These are phyloP conservation scores for Phoma sp. DNA, from an alignment of 2,329 filamentous ascomycete genomes.

Conservation along the genomic window DNA sequence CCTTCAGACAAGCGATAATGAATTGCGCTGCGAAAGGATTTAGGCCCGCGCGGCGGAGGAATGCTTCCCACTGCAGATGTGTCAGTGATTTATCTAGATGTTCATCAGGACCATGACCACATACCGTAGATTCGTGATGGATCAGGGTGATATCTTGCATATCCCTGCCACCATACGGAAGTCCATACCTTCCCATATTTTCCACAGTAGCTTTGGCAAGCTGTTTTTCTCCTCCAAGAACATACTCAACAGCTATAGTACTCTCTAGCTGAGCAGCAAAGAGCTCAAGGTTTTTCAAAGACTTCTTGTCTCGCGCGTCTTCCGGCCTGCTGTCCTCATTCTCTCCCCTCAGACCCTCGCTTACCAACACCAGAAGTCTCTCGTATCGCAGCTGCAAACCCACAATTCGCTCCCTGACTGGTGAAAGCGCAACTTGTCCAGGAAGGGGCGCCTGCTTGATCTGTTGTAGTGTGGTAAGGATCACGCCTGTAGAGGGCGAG, in stretches of 20 bases:
- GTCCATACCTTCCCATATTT: slow-evolving; percentile 44
- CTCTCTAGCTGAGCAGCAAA: slow-evolving; percentile 54
- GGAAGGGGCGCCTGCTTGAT: slow-evolving; percentile 75
- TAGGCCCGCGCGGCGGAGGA: slow-evolving; percentile 68
- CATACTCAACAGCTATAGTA: slow-evolving; percentile 47
- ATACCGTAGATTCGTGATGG: slow-evolving; percentile 62
- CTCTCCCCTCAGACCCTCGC: slow-evolving; percentile 47
- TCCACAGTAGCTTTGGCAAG: slow-evolving; percentile 43
- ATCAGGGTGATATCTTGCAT: slow-evolving; percentile 48
- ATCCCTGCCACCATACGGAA: slow-evolving; percentile 34
- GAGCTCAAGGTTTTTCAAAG: slow-evolving; percentile 57
- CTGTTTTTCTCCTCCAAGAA: slow-evolving; percentile 51
- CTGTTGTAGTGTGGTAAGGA: slow-evolving; percentile 74
- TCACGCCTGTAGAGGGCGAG: slow-evolving; percentile 70
- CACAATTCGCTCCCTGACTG: slow-evolving; percentile 61
- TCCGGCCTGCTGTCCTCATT: slow-evolving; percentile 29
- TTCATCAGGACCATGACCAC: neutral
- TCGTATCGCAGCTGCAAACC: slow-evolving; percentile 67
- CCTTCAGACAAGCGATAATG: slow-evolving; percentile 55
- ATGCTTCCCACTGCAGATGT: slow-evolving; percentile 63
- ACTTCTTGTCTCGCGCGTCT: slow-evolving; percentile 51
- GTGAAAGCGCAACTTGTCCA: slow-evolving; percentile 52
- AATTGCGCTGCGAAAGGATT: slow-evolving; percentile 75
- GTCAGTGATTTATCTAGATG: slow-evolving; percentile 5
- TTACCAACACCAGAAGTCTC: slow-evolving; percentile 70